Evolutionary conservation across 257 asterid species (phyloP).

Genomic region (Cordia subcordata): DNA sequence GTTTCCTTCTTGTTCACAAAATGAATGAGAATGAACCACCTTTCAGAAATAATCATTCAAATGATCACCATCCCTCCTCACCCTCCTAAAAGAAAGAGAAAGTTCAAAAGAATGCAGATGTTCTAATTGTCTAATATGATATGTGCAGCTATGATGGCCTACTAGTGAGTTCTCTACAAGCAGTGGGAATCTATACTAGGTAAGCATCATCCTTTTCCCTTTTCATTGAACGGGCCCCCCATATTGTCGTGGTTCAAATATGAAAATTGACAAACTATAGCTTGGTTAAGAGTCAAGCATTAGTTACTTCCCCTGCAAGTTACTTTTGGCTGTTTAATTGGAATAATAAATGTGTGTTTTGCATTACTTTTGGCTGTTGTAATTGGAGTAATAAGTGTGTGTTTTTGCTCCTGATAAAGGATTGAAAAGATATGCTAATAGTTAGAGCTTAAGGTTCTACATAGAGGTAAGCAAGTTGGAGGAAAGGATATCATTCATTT

Average conservation of each 20-base stretch:
- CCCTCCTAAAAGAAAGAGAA: neutral
- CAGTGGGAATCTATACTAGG: constrained; percentile 53
- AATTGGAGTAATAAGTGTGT: no score
- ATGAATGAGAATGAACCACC: neutral
- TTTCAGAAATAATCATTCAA: neutral
- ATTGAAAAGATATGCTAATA: no score
- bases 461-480: neutral
- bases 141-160: constrained; percentile 80
- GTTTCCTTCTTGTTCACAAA: neutral
- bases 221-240: neutral
- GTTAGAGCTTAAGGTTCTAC: neutral
- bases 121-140: neutral
- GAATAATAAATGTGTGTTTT: no score
- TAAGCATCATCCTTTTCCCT: constrained; percentile 27
- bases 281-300: no score
- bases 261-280: no score
- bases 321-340: no score
- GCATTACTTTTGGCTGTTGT: no score
- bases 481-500: neutral
- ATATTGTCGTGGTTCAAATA: neutral
- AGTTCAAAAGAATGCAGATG: neutral
- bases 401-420: no score
- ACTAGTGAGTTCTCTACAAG: constrained; percentile 78
- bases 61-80: neutral
- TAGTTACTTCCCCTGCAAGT: no score